These are phyloP conservation scores for Brassica carinata DNA, from an alignment of 345 rosid genomes.

Conservation along the genomic window DNA sequence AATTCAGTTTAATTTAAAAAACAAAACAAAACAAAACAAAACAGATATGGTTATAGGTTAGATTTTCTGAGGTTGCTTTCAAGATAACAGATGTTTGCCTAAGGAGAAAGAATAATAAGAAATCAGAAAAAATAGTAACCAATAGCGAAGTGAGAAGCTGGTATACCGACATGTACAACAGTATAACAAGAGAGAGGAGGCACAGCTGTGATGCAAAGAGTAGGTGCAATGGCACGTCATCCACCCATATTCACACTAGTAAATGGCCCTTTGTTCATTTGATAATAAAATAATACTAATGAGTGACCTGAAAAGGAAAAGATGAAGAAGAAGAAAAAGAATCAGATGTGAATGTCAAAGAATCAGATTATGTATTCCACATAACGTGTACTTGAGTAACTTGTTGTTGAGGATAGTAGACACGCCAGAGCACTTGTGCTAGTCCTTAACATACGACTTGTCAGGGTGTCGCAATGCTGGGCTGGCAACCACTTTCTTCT, in stretches of 20 bases:
- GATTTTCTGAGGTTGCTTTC: neutral
- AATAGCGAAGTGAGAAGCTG: neutral
- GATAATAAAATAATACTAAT: neutral
- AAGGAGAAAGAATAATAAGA: neutral
- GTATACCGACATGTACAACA: neutral
- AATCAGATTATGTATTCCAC: neutral
- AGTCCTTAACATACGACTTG: slow-evolving; percentile 13
- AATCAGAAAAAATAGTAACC: neutral
- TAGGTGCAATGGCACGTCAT: slow-evolving; percentile 21
- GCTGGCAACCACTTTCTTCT: slow-evolving; percentile 29
- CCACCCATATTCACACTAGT: neutral
- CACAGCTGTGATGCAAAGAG: slow-evolving; percentile 27
- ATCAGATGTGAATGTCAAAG: neutral
- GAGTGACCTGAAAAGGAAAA: neutral
- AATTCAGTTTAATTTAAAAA: neutral
- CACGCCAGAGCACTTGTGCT: neutral
- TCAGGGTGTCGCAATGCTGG: slow-evolving; percentile 20
- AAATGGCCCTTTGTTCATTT: neutral
- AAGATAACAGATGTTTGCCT: neutral
- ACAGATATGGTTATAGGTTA: neutral
- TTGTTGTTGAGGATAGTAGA: neutral
- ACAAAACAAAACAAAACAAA: neutral
- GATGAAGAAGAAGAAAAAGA: neutral
- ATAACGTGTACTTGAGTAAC: neutral
- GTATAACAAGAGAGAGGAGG: neutral